A percentile compares a stretch with the other conserved stretches of the same genome.
phyloP scores from a whole-genome alignment of 2,329 filamentous ascomycete genomes.

The Alternaria triticimaculans region DNA sequence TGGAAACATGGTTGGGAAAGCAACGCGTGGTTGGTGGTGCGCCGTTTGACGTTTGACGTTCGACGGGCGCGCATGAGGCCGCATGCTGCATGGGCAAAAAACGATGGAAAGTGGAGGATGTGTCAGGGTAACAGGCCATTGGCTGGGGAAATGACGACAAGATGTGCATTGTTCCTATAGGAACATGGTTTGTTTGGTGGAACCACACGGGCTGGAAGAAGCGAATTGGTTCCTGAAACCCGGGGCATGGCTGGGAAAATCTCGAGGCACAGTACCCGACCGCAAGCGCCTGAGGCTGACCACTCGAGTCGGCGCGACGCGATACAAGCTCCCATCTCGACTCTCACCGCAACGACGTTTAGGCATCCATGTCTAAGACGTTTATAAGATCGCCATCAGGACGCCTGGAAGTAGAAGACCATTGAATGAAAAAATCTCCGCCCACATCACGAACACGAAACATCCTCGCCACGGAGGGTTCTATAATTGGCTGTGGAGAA shows the following conservation, averaged over 20 bases:
- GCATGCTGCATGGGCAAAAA: neutral
- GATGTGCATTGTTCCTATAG: conserved; percentile 21
- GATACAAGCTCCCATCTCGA: neutral
- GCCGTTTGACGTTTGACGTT: conserved; percentile 10
- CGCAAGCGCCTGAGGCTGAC: neutral
- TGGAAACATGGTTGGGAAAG: conserved; percentile 1
- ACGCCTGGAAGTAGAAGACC: neutral
- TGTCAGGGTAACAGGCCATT: neutral
- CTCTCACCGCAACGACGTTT: neutral
- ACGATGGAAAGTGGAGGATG: conserved; percentile 5
- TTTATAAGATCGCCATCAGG: conserved; percentile 2
- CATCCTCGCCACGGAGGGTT: conserved; percentile 6
- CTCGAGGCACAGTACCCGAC: neutral
- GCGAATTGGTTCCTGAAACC: conserved; percentile 3
- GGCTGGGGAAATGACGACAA: conserved; percentile 17
- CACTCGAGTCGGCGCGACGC: neutral
- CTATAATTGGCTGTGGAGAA: conserved; percentile 21
- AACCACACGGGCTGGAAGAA: conserved; percentile 11
- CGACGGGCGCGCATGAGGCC: neutral
- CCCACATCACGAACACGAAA: conserved; percentile 7
- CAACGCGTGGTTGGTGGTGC: neutral
- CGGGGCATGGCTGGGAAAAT: conserved; percentile 2
- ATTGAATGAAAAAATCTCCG: conserved; percentile 19
- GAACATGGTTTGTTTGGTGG: conserved; percentile 16
- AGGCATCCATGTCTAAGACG: neutral